Conservation (phyloP, 225 moss, liverwort and hornwort species). For the Thuidium tamariscinum region DNA sequence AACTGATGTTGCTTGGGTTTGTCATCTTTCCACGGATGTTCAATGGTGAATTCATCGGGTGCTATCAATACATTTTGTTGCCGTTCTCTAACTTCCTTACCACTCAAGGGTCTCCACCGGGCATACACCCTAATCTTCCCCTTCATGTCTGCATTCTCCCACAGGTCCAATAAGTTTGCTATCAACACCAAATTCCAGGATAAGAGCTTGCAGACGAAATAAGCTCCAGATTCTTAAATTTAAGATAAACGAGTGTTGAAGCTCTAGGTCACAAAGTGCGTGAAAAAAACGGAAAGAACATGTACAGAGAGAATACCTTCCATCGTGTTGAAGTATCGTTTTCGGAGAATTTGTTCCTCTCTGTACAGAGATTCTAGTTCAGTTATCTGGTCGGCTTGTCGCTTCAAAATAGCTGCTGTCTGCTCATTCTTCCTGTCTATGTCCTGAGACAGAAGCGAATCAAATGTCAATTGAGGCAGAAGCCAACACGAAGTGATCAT, state of each 20-base stretch:
- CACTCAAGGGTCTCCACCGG: conserved; percentile 89
- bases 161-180: neutral
- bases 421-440: conserved; percentile 96
- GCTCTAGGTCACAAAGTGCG: neutral
- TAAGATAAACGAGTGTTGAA: neutral
- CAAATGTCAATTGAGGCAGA: neutral
- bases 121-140: conserved; percentile 95
- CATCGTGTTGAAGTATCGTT: conserved; percentile 98
- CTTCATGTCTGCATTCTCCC: conserved; percentile 75
- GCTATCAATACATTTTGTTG: conserved; percentile 65
- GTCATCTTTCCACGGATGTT: conserved; percentile 98
- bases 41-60: conserved; percentile 91
- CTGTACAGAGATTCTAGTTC: conserved; percentile 82
- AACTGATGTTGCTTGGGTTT: conserved; percentile 89
- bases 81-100: conserved; percentile 67
- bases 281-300: neutral
- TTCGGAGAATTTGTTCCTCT: conserved; percentile 90
- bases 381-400: conserved; percentile 88
- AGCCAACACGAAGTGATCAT: neutral
- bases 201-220: neutral
- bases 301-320: conserved; percentile 50
- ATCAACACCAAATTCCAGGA: neutral
- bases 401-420: conserved; percentile 89
- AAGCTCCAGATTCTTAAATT: neutral
- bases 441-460: conserved; percentile 37